Evolutionary conservation across 2,329 filamentous ascomycete genomes (phyloP).

Genomic region (Paramyrothecium sp.): DNA sequence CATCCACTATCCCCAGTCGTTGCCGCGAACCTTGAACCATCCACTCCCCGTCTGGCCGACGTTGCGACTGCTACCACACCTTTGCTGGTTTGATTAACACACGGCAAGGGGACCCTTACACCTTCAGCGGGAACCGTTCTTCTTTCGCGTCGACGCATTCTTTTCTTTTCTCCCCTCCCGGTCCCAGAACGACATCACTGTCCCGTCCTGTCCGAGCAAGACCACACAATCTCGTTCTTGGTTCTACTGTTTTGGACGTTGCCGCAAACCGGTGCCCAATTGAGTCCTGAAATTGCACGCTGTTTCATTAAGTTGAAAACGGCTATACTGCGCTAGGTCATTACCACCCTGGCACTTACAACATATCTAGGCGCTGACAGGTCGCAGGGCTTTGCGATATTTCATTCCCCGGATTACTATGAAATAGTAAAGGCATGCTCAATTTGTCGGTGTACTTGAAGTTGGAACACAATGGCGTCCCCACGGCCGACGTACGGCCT

Average conservation of each 20-base stretch:
- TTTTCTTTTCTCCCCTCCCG: neutral
- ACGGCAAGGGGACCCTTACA: neutral
- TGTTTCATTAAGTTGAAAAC: neutral
- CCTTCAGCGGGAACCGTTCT: neutral
- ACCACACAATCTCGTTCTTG: too few species aligned
- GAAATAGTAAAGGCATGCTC: conserved; percentile 13
- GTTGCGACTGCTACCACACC: neutral
- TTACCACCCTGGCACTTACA: neutral
- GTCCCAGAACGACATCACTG: neutral
- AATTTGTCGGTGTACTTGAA: conserved; percentile 14
- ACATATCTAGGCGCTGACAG: neutral
- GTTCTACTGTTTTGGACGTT: too few species aligned
- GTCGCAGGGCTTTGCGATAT: neutral
- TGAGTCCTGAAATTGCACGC: neutral
- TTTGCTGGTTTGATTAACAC: neutral
- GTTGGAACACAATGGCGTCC: conserved; percentile 41
- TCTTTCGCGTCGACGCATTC: neutral
- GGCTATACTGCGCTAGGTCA: neutral
- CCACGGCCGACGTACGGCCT: conserved; percentile 37
- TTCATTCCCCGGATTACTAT: neutral
- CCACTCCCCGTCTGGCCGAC: neutral
- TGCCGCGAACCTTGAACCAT: neutral
- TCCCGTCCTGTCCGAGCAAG: neutral
- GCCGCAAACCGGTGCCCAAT: neutral
- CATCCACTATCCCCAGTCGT: conserved; percentile 8